Percentiles rank a stretch among this genome's conserved stretches.
Conservation (phyloP, 1,284 basidiomycete genomes). For the Tremellales sp. region DNA sequence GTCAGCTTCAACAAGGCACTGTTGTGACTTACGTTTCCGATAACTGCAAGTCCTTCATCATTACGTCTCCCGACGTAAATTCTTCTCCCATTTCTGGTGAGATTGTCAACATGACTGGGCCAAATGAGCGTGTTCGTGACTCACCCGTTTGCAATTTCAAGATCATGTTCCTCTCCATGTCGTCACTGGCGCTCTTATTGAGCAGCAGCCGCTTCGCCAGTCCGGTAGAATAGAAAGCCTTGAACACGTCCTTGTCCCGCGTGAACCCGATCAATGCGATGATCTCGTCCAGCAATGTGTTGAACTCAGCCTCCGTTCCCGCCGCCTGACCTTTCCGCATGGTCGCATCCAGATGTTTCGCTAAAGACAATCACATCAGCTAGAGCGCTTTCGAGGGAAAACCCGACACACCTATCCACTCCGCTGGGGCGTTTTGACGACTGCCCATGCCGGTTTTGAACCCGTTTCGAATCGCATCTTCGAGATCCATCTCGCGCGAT, state of each 20-base stretch:
- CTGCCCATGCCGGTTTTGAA: conserved; percentile 78
- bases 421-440: conserved; percentile 81
- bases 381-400: neutral
- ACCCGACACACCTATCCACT: conserved; percentile 63
- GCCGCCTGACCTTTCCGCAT: conserved; percentile 81
- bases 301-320: conserved; percentile 66
- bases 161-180: conserved; percentile 85
- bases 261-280: conserved; percentile 83
- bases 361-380: conserved; percentile 45
- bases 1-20: conserved; percentile 7
- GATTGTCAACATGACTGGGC: neutral
- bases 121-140: conserved; percentile 35
- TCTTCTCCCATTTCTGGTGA: conserved; percentile 48
- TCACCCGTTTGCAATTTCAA: conserved; percentile 79
- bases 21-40: conserved; percentile 44
- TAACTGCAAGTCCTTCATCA: conserved; percentile 50
- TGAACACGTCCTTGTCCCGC: conserved; percentile 82
- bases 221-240: conserved; percentile 87
- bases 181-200: conserved; percentile 80
- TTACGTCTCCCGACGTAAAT: conserved; percentile 49
- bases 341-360: conserved; percentile 79
- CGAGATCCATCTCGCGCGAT: conserved; percentile 28
- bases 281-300: conserved; percentile 66
- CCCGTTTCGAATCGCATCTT: conserved; percentile 58
- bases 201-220: conserved; percentile 85